A percentile compares a stretch with the other conserved stretches of the same genome.
Evolutionary conservation across 225 moss, liverwort and hornwort genomes (phyloP).

Genomic region (Marchantia polymorpha): DNA sequence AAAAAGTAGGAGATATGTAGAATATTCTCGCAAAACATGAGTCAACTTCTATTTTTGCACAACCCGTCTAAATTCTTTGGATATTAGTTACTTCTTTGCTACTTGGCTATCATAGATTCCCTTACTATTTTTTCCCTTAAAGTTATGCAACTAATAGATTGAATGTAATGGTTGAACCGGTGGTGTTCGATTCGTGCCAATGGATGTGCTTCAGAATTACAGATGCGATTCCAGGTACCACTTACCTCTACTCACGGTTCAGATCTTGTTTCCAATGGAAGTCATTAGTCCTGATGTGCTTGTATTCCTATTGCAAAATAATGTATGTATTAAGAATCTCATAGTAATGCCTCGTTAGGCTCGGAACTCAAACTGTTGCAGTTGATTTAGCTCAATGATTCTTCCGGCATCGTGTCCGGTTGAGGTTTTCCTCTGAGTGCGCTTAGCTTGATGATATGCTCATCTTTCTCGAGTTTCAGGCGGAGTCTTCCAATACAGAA

Average conservation of each 20-base stretch:
- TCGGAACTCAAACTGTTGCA: too few relatives aligned
- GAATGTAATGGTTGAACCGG: not conserved
- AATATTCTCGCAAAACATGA: not conserved
- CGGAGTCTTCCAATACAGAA: conserved; percentile 39
- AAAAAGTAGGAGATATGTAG: not conserved
- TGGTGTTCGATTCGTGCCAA: not conserved
- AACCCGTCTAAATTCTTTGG: not conserved
- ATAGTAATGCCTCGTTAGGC: too few relatives aligned
- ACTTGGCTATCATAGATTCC: not conserved
- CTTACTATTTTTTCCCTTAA: not conserved
- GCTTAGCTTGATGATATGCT: not conserved
- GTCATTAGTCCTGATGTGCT: too few relatives aligned
- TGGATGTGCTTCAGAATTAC: conserved; percentile 29
- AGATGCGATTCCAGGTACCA: conserved; percentile 38
- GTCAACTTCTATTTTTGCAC: not conserved
- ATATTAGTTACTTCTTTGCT: not conserved
- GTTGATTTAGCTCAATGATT: too few relatives aligned
- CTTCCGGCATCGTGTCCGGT: too few relatives aligned
- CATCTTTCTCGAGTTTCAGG: conserved; percentile 11
- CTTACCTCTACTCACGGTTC: not conserved
- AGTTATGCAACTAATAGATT: not conserved
- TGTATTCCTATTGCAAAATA: too few relatives aligned
- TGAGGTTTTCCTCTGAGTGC: too few relatives aligned
- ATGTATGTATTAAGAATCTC: too few relatives aligned
- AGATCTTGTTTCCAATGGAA: too few relatives aligned